Conservation (phyloP, 768 basidiomycete genomes). For the Tricholoma terreum region DNA sequence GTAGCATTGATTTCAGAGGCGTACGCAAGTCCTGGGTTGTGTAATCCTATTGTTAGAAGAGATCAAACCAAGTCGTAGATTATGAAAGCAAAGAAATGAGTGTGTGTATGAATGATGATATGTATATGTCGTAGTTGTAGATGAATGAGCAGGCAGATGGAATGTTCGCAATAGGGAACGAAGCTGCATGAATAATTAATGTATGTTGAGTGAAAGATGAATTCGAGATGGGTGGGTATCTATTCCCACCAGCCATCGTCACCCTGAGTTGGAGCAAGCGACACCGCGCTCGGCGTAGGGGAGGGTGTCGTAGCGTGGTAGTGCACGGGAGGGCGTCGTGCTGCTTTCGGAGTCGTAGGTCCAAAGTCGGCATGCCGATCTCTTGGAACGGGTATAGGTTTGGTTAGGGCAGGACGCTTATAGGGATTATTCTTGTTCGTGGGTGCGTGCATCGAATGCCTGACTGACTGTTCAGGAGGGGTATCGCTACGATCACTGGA, state of each 20-base stretch:
- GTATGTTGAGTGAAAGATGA: slow-evolving; percentile 2
- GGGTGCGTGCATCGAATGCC: slow-evolving; percentile 68
- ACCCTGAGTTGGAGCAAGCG: slow-evolving; percentile 63
- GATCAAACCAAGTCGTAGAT: not conserved
- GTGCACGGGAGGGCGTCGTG: slow-evolving; percentile 21
- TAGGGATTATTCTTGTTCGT: slow-evolving; percentile 23
- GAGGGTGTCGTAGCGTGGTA: slow-evolving; percentile 48
- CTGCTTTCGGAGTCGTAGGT: slow-evolving; percentile 35
- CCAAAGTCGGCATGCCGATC: slow-evolving; percentile 36
- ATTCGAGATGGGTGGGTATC: slow-evolving; percentile 6
- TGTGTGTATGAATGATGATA: not conserved
- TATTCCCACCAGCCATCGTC: slow-evolving; percentile 81
- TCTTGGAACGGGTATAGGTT: slow-evolving; percentile 29
- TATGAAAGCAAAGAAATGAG: not conserved
- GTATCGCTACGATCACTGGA: slow-evolving; percentile 41
- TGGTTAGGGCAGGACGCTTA: slow-evolving; percentile 20
- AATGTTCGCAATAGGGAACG: not conserved
- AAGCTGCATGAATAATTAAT: not conserved
- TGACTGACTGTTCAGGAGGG: slow-evolving; percentile 57
- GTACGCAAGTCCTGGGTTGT: too few relatives aligned
- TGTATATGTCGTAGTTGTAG: not conserved
- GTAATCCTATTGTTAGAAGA: too few relatives aligned
- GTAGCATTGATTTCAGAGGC: too few relatives aligned
- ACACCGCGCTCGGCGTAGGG: slow-evolving; percentile 76
- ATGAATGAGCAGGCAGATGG: not conserved